Evolutionary conservation across 2,329 filamentous ascomycete genomes (phyloP), one percentile per base, ranked within the genome.

Genomic region (Bipolaris victoriae): DNA sequence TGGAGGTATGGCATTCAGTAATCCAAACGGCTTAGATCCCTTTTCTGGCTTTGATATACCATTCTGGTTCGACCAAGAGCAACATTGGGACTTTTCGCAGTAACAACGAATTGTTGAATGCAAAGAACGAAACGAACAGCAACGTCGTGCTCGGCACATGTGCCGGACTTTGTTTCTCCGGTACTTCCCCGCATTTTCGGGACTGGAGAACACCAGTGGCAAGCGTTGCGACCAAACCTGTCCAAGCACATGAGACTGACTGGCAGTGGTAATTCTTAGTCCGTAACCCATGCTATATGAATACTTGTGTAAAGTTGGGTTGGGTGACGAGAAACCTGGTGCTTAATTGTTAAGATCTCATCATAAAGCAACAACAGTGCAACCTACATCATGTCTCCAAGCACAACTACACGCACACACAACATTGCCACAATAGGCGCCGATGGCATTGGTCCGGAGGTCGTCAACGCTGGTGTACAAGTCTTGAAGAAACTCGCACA

Each of bases 391-490:
- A 73, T 72, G 69, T 67, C 69, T 26, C 62, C 72, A 44, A 64
- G 62, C 37, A 60, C 64, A 33, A 52, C 66, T 3, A 58, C 61
- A 31, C 66, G 64, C 16, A 68, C 61, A 22, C 58, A 73, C 46
- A 73, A 65, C 48, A 71, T 74, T 48, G 72, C 71, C 15, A 72
- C 69, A 81, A 88, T 90, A 52, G 86, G 87, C 0, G 88, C 86
- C 7, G 88, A 90, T 67, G 88, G 88, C 52, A 90, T 90, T 58
- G 88, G 88, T 1, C 83, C 83, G 1, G 88, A 90, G 72, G 88
- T 90, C 10, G 84, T 89, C 72, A 78, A 82, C 31, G 86, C 86
- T 1, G 87, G 86, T 2, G 84, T 90, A 7, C 78, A 82, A 40
- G 88, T 88, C 0, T 75, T 91, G 49, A 80, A 86, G 60, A 80